Evolutionary conservation across 495 filamentous ascomycete genomes (phyloP).

Genomic region (Tuber indicum): DNA sequence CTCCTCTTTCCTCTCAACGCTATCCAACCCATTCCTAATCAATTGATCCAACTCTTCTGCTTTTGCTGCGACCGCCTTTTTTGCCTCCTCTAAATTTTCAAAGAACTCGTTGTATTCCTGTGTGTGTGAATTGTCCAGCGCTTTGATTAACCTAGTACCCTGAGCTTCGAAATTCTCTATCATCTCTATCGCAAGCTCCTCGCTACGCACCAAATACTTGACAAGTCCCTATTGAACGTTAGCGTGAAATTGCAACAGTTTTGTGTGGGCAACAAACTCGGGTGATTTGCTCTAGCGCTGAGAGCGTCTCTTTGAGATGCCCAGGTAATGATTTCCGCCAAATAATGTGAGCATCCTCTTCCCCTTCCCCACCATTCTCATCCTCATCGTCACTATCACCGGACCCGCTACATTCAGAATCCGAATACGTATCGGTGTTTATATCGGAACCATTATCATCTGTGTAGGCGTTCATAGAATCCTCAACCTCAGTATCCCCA

Average conservation of each 20-base stretch:
- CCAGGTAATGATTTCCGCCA: conserved; percentile 31
- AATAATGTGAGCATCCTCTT: conserved; percentile 10
- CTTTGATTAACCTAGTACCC: conserved; percentile 17
- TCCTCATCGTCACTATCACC: conserved; percentile 3
- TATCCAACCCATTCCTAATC: conserved; percentile 10
- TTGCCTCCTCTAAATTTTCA: conserved; percentile 8
- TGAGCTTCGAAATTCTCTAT: conserved; percentile 34
- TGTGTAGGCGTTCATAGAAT: background rate
- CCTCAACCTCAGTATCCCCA: background rate
- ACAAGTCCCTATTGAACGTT: conserved; percentile 24
- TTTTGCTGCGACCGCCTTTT: conserved; percentile 13
- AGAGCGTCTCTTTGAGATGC: conserved; percentile 32
- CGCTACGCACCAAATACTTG: conserved; percentile 35
- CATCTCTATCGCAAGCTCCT: conserved; percentile 27
- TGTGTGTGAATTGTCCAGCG: conserved; percentile 21
- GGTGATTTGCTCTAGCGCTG: conserved; percentile 32
- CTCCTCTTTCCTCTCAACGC: conserved; percentile 7
- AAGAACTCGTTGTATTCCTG: conserved; percentile 30
- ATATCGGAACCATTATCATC: conserved; percentile 12
- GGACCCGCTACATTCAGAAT: conserved; percentile 1
- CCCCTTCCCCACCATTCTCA: conserved; percentile 3
- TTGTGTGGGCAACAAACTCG: conserved; percentile 16
- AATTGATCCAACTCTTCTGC: conserved; percentile 6
- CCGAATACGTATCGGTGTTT: conserved; percentile 1
- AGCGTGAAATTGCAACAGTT: background rate